Evolutionary conservation across 129 eudicot genomes (phyloP).

Genomic region (Chrysanthemum seticuspe): DNA sequence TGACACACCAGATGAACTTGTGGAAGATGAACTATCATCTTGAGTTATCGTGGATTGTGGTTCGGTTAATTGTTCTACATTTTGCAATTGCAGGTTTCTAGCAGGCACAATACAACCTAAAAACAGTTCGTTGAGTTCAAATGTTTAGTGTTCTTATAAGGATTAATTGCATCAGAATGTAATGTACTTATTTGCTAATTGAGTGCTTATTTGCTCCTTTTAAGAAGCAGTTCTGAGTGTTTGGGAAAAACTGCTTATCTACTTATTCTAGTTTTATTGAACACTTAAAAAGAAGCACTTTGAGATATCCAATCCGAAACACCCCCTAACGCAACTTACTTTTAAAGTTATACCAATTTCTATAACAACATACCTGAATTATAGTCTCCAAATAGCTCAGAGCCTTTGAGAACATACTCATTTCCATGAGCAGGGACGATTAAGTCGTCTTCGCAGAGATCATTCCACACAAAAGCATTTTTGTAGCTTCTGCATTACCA

Average conservation of each 20-base stretch:
- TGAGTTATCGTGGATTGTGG: conserved; percentile 4
- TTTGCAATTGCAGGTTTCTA: conserved; percentile 33
- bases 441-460: conserved; percentile 68
- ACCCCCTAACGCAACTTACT: too few relatives aligned
- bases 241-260: too few relatives aligned
- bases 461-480: conserved; percentile 88
- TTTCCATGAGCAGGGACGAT: conserved; percentile 75
- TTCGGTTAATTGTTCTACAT: conserved; percentile 30
- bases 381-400: conserved; percentile 67
- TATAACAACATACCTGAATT: conserved; percentile 33
- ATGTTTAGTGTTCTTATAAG: neutral
- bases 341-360: too few relatives aligned
- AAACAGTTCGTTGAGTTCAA: neutral
- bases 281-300: too few relatives aligned
- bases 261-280: too few relatives aligned
- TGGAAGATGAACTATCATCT: conserved; percentile 59
- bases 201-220: too few relatives aligned
- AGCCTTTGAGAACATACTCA: conserved; percentile 88
- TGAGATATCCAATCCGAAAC: too few relatives aligned
- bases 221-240: too few relatives aligned
- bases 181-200: neutral
- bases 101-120: conserved; percentile 51
- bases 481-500: conserved; percentile 67
- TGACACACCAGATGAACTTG: conserved; percentile 23
- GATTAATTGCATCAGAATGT: neutral